Conservation (phyloP, 2,329 filamentous ascomycete genomes). For the Juglanconis oblonga region DNA sequence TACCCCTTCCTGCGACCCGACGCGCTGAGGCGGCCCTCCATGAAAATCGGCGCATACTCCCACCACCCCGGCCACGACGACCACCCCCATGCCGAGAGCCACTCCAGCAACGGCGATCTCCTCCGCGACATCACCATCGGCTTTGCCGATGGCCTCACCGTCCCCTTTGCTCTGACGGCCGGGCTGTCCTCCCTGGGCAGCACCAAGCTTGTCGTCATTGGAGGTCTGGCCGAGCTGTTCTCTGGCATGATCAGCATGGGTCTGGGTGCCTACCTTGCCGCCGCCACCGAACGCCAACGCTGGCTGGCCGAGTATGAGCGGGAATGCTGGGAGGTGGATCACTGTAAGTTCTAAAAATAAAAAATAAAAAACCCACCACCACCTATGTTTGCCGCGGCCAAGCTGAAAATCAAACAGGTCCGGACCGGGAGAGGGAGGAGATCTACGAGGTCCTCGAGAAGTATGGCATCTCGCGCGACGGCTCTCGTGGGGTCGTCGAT, state of each 20-base stretch:
- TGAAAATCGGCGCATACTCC: background rate
- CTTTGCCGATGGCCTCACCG: constrained; percentile 74
- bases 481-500: constrained; percentile 44
- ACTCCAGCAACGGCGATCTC: constrained; percentile 39
- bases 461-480: constrained; percentile 43
- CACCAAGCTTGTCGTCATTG: constrained; percentile 25
- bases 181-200: constrained; percentile 66
- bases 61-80: background rate
- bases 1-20: constrained; percentile 12
- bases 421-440: constrained; percentile 43
- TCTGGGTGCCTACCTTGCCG: constrained; percentile 69
- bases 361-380: no score
- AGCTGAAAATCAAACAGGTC: constrained; percentile 15
- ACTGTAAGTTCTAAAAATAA: constrained; percentile 22
- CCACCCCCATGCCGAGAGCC: constrained; percentile 19
- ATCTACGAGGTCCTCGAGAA: constrained; percentile 45
- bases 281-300: constrained; percentile 52
- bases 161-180: constrained; percentile 75
- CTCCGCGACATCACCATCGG: constrained; percentile 69
- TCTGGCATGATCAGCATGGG: constrained; percentile 77
- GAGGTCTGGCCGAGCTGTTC: constrained; percentile 60
- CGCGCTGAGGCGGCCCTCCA: constrained; percentile 10
- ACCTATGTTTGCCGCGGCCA: background rate
- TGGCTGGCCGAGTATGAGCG: constrained; percentile 48
- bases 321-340: constrained; percentile 41